Evolutionary conservation across 371 early-diverging fungal species (phyloP), one percentile per base, ranked within the genome.

Genomic region (Rhizomucor pusillus): DNA sequence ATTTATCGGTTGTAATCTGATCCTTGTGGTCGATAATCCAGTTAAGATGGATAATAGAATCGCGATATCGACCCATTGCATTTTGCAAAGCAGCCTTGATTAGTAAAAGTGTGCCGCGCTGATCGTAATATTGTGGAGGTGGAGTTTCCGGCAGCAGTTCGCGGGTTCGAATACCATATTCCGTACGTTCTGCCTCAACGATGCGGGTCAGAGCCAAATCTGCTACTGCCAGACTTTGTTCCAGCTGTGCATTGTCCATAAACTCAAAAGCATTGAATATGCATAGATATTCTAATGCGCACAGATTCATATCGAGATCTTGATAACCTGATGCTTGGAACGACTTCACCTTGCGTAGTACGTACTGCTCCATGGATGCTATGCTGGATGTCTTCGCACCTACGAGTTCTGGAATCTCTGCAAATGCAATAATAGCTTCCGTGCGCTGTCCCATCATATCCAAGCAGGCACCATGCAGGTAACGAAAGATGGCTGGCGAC

Each of bases 1-100:
- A 85, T 43, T 74, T 80, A 48, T 82, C 85, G 0, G 65, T 60
- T 5, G 43, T 43, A 29, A 80, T 75, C n/a, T 71, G 66, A 3
- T 69, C 68, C 29, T 77, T 68, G 45, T 81, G 73, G 43, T 82
- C 85, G 43, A 82, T 66, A 46, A 85, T 83, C 85, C 85, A 85
- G 48, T 75, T 77, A 45, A 82, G 52, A 43, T 77, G 74, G 29
- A 73, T 74, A 25, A 77, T 73, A 2, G 74, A 46, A 19, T 73
- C 73, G 13, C 57, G 61, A 36, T 69, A 63, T 2, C 61, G 54
- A 6, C 72, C 72, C 56, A 77, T 56, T 1, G 68, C 70, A 37
- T 77, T 77, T 10, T 56, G 65, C 1, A 77, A 43, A 12, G 70
- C 62, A 11, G 74, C 59, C 51, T 71, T 73, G 59, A 77, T 67